Evolutionary conservation across 176 grass and related monocot genomes (phyloP).

Genomic region (Lolium perenne): DNA sequence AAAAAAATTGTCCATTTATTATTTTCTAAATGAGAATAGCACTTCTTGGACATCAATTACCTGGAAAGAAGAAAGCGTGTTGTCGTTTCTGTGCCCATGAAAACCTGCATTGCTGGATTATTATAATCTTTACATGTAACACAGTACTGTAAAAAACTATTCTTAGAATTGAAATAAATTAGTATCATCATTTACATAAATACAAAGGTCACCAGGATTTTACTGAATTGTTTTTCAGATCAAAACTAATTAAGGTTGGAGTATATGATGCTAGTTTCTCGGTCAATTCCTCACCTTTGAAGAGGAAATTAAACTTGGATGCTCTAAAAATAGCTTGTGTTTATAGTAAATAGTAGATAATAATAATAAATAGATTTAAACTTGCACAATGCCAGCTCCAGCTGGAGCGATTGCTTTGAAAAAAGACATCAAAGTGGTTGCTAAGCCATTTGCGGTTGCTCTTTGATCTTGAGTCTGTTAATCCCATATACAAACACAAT

Average conservation of each 20-base stretch:
- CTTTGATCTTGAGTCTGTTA: conserved; percentile 41
- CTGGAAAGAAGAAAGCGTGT: conserved; percentile 57
- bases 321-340: neutral
- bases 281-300: neutral
- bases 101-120: conserved; percentile 52
- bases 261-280: neutral
- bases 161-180: neutral
- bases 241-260: neutral
- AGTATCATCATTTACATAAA: neutral
- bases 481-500: neutral
- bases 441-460: conserved; percentile 58
- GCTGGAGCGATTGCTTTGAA: conserved; percentile 60
- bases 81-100: conserved; percentile 70
- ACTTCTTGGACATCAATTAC: conserved; percentile 18
- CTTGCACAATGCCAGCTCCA: conserved; percentile 56
- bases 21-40: neutral
- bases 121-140: neutral
- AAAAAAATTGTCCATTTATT: neutral
- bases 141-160: too few relatives aligned
- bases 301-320: neutral
- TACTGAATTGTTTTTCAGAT: neutral
- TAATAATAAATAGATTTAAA: neutral
- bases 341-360: neutral
- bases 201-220: neutral
- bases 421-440: conserved; percentile 58